Conservation (phyloP, 148 eudicot species). For the Mesembryanthemum crystallinum region DNA sequence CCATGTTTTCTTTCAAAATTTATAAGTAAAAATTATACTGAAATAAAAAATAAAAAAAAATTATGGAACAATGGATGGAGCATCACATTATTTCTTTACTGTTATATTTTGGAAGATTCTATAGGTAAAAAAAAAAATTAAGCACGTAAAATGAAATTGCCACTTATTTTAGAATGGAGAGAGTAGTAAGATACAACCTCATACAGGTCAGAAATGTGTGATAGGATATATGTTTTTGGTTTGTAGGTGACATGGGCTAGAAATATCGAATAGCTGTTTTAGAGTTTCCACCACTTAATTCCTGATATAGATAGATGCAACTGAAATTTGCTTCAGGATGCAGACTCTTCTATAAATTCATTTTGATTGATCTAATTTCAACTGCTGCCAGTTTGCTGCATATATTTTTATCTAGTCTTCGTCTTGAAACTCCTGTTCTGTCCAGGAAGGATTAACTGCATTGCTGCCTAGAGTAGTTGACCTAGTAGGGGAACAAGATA, state of each 20-base stretch:
- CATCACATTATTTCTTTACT: too few relatives aligned
- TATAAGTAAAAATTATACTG: too few relatives aligned
- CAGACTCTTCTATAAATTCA: background rate
- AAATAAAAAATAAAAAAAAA: too few relatives aligned
- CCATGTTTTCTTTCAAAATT: too few relatives aligned
- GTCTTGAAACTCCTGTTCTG: conserved; percentile 5
- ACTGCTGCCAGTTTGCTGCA: background rate
- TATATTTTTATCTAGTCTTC: background rate
- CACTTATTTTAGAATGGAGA: too few relatives aligned
- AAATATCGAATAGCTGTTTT: background rate
- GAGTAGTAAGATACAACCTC: too few relatives aligned
- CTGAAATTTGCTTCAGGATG: background rate
- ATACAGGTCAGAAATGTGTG: too few relatives aligned
- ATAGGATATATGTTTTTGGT: background rate
- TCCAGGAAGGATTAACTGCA: conserved; percentile 68
- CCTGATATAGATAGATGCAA: background rate
- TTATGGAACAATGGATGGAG: too few relatives aligned
- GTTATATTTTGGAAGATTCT: too few relatives aligned
- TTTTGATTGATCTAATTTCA: background rate
- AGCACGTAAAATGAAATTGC: too few relatives aligned
- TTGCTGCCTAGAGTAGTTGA: conserved; percentile 80
- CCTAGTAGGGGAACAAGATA: conserved; percentile 52
- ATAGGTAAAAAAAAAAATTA: too few relatives aligned
- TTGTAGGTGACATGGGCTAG: background rate
- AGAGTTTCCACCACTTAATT: background rate